phyloP scores from a whole-genome alignment of 169 alveolate genomes.

The Plasmodium vivax region DNA sequence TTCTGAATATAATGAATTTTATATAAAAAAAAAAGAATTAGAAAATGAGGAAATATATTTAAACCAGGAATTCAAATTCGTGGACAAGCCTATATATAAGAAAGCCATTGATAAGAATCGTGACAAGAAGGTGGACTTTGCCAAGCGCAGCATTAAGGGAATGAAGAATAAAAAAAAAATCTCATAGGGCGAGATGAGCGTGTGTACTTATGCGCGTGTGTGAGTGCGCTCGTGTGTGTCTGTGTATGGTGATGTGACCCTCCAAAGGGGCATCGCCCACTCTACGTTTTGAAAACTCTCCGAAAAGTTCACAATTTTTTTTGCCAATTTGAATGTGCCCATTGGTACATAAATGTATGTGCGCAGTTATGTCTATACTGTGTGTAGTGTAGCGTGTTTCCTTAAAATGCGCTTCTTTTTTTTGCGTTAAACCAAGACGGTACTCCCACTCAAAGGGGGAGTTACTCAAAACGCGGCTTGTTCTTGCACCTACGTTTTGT shows the following conservation, averaged over 20 bases:
- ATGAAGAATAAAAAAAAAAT: constrained; percentile 49
- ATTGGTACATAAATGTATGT: constrained; percentile 10
- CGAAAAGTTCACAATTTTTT: neutral
- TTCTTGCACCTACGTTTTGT: neutral
- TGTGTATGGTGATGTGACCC: neutral
- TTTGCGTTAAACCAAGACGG: neutral
- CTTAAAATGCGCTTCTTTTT: neutral
- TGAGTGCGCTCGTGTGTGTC: neutral
- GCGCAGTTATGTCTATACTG: neutral
- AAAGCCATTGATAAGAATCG: constrained; percentile 50
- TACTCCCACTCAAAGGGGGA: neutral
- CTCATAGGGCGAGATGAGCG: neutral
- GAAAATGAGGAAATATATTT: constrained; percentile 55
- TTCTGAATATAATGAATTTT: constrained; percentile 50
- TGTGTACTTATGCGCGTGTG: neutral
- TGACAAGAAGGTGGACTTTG: constrained; percentile 58
- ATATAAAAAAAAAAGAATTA: constrained; percentile 66
- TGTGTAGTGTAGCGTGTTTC: neutral
- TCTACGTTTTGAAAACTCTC: neutral
- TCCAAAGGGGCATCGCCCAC: neutral
- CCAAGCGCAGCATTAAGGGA: constrained; percentile 39
- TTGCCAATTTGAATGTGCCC: neutral
- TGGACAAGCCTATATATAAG: constrained; percentile 64
- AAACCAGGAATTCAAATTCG: constrained; percentile 65
- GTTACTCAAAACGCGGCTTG: neutral